Evolutionary conservation across 179 eudicot genomes (phyloP).

Genomic region (Dionaea muscipula): DNA sequence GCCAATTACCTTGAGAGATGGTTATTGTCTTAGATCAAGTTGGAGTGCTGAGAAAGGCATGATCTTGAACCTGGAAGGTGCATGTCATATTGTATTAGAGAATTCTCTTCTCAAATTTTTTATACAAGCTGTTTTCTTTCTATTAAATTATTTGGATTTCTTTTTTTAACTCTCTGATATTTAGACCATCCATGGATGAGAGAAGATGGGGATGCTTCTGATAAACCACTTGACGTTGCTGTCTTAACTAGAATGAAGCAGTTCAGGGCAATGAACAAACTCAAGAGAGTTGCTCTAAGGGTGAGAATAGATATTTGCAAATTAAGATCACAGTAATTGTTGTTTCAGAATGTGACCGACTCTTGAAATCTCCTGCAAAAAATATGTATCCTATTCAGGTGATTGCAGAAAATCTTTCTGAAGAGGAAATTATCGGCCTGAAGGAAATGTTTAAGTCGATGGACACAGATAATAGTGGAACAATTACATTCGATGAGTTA

Average conservation of each 20-base stretch:
- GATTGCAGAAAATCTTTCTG: conserved; percentile 90
- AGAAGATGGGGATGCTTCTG: conserved; percentile 94
- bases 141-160: conserved; percentile 2
- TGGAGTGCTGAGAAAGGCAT: too few species aligned
- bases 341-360: background rate
- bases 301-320: conserved; percentile 22
- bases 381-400: conserved; percentile 36
- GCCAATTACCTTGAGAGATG: too few species aligned
- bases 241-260: conserved; percentile 93
- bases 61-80: too few species aligned
- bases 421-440: conserved; percentile 91
- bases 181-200: conserved; percentile 97
- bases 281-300: conserved; percentile 91
- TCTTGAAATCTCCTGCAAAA: conserved; percentile 7
- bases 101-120: too few species aligned
- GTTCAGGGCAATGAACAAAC: conserved; percentile 98
- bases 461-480: conserved; percentile 83
- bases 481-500: conserved; percentile 80
- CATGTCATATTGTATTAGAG: too few species aligned
- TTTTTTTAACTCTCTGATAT: conserved; percentile 11
- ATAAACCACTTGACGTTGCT: conserved; percentile 90
- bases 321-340: background rate
- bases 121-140: background rate
- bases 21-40: too few species aligned
- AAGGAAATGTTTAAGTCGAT: conserved; percentile 95